Evolutionary conservation across 192 early-diverging fungal genomes (phyloP).

Genomic region (Entomortierella lignicola): DNA sequence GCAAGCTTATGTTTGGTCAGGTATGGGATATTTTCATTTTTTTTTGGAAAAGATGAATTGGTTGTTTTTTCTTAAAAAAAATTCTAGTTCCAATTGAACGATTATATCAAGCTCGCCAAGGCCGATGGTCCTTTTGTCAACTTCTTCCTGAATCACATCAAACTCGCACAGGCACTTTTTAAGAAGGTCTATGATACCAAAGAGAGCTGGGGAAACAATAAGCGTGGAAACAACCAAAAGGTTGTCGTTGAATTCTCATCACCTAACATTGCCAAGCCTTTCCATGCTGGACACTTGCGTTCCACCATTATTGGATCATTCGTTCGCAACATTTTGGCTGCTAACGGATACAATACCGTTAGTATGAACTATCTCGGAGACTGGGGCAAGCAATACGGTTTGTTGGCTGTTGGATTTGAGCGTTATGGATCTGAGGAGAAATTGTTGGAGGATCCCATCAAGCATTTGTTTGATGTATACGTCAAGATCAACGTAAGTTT

Average conservation of each 20-base stretch:
- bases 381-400: conserved; percentile 99
- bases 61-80: not conserved
- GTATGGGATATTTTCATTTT: conserved; percentile 7
- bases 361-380: conserved; percentile 98
- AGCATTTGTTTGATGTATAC: conserved; percentile 93
- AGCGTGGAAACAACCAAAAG: conserved; percentile 75
- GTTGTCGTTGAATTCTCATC: conserved; percentile 93
- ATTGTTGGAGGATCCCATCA: conserved; percentile 85
- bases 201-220: conserved; percentile 73
- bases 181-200: conserved; percentile 62
- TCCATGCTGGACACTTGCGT: conserved; percentile 98
- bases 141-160: conserved; percentile 73
- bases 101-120: conserved; percentile 61
- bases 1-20: conserved; percentile 1
- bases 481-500: conserved; percentile 84
- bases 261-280: conserved; percentile 99
- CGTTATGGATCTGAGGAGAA: conserved; percentile 85
- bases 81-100: conserved; percentile 67
- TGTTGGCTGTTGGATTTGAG: conserved; percentile 91
- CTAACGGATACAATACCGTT: conserved; percentile 91
- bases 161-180: conserved; percentile 66
- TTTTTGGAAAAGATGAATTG: not conserved
- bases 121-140: conserved; percentile 81
- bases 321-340: conserved; percentile 82
- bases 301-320: conserved; percentile 98